A percentile compares a stretch with the other conserved stretches of the same genome.
These are phyloP conservation scores for Pythium plurisporium DNA, from an alignment of 352 stramenopile genomes.

Conservation along the genomic window DNA sequence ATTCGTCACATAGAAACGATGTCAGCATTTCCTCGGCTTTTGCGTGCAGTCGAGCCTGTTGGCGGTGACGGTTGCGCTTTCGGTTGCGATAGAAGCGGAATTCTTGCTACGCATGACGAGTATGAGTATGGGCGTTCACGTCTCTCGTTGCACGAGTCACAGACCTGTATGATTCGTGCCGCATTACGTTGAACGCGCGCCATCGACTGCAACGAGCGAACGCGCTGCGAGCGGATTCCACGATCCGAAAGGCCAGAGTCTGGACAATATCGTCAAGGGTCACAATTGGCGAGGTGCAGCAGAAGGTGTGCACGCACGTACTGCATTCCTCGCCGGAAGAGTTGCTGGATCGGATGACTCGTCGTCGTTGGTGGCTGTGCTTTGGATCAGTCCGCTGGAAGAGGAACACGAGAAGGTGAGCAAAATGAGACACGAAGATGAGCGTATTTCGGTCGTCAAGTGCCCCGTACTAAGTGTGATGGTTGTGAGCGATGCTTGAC, in stretches of 20 bases:
- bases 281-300: background rate
- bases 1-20: constrained; percentile 18
- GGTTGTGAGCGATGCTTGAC: too few relatives aligned
- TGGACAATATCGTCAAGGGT: background rate
- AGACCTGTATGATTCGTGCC: constrained; percentile 42
- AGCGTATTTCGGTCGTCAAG: too few relatives aligned
- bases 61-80: constrained; percentile 14
- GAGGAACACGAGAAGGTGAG: background rate
- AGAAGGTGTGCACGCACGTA: background rate
- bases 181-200: constrained; percentile 40
- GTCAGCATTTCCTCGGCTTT: constrained; percentile 28
- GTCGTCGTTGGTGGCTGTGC: background rate
- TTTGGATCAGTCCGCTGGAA: background rate
- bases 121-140: too few relatives aligned
- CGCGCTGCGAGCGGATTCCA: constrained; percentile 30
- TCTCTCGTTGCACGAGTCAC: background rate
- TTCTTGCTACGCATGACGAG: constrained; percentile 42
- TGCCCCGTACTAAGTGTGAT: too few relatives aligned
- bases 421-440: background rate
- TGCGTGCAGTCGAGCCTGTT: constrained; percentile 13
- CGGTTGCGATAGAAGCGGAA: constrained; percentile 38
- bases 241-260: background rate
- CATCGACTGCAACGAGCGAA: constrained; percentile 42
- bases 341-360: background rate
- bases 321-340: background rate